A percentile compares a stretch with the other conserved stretches of the same genome.
These are phyloP conservation scores for Pleurotus pulmonarius DNA, from an alignment of 768 basidiomycete genomes.

Conservation along the genomic window DNA sequence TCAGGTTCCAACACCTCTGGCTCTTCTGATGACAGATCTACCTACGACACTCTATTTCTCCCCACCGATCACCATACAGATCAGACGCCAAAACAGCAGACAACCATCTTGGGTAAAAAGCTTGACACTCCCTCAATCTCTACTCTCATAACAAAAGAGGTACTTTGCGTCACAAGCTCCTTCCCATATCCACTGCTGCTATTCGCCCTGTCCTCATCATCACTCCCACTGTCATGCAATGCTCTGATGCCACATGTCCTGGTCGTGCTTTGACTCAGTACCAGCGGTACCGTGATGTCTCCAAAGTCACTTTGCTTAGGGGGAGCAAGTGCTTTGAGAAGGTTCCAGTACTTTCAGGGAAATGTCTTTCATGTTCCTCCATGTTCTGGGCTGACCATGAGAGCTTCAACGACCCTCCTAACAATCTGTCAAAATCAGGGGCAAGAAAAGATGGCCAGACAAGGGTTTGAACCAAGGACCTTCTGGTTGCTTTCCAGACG, in stretches of 20 bases:
- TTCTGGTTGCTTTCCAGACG: too few species aligned
- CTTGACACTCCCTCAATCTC: too few species aligned
- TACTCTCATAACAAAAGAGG: too few species aligned
- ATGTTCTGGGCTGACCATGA: too few species aligned
- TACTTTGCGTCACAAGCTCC: not conserved
- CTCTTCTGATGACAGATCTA: not conserved
- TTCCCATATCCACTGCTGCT: not conserved
- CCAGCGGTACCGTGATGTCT: slow-evolving; percentile 10
- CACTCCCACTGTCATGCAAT: slow-evolving; percentile 1
- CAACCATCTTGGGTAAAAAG: too few species aligned
- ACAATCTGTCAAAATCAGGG: too few species aligned
- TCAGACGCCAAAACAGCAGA: too few species aligned
- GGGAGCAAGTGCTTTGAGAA: slow-evolving; percentile 3
- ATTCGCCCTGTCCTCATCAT: not conserved
- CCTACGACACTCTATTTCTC: not conserved
- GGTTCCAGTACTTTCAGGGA: slow-evolving; percentile 11
- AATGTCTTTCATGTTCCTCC: too few species aligned
- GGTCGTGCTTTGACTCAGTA: not conserved
- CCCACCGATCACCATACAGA: not conserved
- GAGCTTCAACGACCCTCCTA: too few species aligned
- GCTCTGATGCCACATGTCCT: slow-evolving; percentile 2
- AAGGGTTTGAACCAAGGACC: too few species aligned
- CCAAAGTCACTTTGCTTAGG: slow-evolving; percentile 12
- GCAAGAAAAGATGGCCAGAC: too few species aligned
- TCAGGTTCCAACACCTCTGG: not conserved